A percentile compares a stretch with the other conserved stretches of the same genome.
Conservation (phyloP, 768 basidiomycete species). For the Boletus huronensis region DNA sequence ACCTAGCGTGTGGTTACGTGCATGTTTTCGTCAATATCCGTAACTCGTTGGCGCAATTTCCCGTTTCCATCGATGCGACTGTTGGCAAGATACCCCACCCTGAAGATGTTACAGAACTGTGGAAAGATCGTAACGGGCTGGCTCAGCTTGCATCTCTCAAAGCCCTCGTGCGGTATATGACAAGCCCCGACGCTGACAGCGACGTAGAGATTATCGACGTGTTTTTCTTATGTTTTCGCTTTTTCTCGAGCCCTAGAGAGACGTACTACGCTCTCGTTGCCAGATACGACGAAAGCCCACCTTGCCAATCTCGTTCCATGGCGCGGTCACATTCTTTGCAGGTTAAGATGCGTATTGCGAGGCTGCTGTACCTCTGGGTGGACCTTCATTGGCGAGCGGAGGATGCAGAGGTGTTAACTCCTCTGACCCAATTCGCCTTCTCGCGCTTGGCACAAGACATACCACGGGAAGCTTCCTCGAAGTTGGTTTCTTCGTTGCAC, state of each 20-base stretch:
- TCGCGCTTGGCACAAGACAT: conserved; percentile 29
- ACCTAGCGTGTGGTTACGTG: conserved; percentile 18
- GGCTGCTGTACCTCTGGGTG: conserved; percentile 67
- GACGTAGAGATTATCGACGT: conserved; percentile 46
- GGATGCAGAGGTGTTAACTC: conserved; percentile 40
- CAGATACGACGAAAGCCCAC: conserved; percentile 45
- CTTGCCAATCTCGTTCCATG: conserved; percentile 28
- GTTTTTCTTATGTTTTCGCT: conserved; percentile 72
- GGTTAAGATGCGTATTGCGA: conserved; percentile 56
- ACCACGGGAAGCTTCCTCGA: conserved; percentile 25
- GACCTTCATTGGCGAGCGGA: conserved; percentile 58
- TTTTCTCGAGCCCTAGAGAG: conserved; percentile 52
- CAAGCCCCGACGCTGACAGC: conserved; percentile 36
- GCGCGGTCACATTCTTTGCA: conserved; percentile 42
- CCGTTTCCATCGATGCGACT: conserved; percentile 22
- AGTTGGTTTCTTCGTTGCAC: conserved; percentile 31
- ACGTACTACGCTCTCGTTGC: conserved; percentile 42
- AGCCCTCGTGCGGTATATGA: conserved; percentile 45
- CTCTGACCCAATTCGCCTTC: conserved; percentile 32
- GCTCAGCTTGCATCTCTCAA: conserved; percentile 37
- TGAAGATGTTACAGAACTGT: conserved; percentile 30
- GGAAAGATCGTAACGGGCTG: conserved; percentile 24
- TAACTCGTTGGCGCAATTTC: conserved; percentile 29
- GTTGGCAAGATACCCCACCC: conserved; percentile 31
- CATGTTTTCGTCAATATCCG: conserved; percentile 24